Percentiles rank a stretch among this genome's conserved stretches.
Conservation (phyloP, 2,329 filamentous ascomycete species). For the Colletotrichum australisinense region DNA sequence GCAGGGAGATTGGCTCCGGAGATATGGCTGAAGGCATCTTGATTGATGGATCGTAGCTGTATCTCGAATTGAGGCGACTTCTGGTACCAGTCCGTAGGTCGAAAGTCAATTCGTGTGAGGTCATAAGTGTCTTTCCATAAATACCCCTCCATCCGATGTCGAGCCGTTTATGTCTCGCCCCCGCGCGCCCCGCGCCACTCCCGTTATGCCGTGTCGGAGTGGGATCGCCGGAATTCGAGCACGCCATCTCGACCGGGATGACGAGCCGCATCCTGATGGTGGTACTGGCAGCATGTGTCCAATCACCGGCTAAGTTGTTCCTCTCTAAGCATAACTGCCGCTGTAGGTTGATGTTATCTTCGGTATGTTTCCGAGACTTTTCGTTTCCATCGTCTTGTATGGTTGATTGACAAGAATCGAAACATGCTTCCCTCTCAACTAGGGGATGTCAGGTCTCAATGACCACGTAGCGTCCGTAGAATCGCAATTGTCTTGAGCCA, state of each 20-base stretch:
- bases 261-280: neutral
- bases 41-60: neutral
- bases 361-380: neutral
- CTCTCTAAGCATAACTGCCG: neutral
- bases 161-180: neutral
- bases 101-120: neutral
- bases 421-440: no score
- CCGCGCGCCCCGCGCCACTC: slow-evolving; percentile 4
- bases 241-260: slow-evolving; percentile 33
- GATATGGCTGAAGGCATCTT: slow-evolving; percentile 29
- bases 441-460: no score
- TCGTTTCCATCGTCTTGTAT: no score
- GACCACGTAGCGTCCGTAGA: no score
- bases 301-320: neutral
- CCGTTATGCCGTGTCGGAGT: neutral
- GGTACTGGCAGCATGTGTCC: neutral
- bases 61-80: neutral
- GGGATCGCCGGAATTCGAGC: slow-evolving; percentile 17
- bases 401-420: no score
- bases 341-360: neutral
- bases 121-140: neutral
- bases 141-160: slow-evolving; percentile 28
- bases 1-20: slow-evolving; percentile 29
- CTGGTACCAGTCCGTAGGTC: neutral
- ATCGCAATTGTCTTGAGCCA: no score